These are phyloP conservation scores for Antitrichia curtipendula DNA, from an alignment of 225 moss, liverwort and hornwort species.

Conservation along the genomic window DNA sequence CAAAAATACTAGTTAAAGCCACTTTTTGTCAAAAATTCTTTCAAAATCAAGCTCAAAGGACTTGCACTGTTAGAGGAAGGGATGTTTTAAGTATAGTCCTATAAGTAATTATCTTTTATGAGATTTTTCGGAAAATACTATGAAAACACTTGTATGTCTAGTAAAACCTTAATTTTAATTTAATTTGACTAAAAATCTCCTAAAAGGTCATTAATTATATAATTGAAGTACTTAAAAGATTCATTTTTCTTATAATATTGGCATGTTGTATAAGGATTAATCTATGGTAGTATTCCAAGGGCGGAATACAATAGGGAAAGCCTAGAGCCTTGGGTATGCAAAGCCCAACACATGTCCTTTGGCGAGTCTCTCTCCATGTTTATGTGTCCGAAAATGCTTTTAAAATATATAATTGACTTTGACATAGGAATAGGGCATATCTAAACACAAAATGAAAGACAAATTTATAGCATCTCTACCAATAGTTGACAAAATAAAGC, in stretches of 20 bases:
- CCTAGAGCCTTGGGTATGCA: too few relatives aligned
- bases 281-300: neutral
- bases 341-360: neutral
- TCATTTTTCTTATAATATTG: too few relatives aligned
- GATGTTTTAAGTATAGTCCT: too few relatives aligned
- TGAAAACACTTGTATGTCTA: too few relatives aligned
- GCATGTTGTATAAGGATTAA: accelerated
- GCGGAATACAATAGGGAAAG: accelerated
- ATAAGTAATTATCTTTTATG: too few relatives aligned
- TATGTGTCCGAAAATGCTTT: accelerated
- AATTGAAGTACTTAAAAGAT: too few relatives aligned
- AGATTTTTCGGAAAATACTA: too few relatives aligned
- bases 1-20: neutral
- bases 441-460: neutral
- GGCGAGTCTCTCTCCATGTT: accelerated
- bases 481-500: accelerated
- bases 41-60: neutral
- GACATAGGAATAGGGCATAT: accelerated
- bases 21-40: neutral
- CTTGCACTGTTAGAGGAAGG: too few relatives aligned
- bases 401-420: neutral
- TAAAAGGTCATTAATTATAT: too few relatives aligned
- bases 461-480: neutral
- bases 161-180: too few relatives aligned
- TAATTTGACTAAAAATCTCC: too few relatives aligned